A percentile compares a stretch with the other conserved stretches of the same genome.
Conservation (phyloP, 768 basidiomycete genomes). For the Dioszegia aurantiaca region DNA sequence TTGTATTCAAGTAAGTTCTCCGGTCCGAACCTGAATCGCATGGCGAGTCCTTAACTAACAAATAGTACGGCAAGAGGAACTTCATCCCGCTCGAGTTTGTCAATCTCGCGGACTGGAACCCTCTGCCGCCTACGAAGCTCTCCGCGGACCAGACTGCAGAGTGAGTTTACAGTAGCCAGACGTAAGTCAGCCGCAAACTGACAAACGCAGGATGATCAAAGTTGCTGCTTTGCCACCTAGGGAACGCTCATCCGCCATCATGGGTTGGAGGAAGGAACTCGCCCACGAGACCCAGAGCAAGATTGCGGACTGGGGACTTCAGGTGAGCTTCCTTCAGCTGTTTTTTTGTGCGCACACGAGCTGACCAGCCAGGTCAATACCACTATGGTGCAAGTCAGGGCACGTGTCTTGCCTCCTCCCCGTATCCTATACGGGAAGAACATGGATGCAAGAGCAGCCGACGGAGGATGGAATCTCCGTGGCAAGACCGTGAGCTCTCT, state of each 20-base stretch:
- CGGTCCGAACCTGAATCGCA: not conserved
- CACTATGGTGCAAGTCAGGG: conserved; percentile 38
- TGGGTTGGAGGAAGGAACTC: conserved; percentile 44
- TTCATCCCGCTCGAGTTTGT: conserved; percentile 51
- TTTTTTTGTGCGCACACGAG: not conserved
- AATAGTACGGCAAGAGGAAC: conserved; percentile 46
- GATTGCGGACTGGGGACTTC: conserved; percentile 48
- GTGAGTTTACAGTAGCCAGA: conserved; percentile 13
- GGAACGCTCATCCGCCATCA: conserved; percentile 20
- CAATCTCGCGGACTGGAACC: conserved; percentile 44
- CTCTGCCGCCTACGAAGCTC: conserved; percentile 45
- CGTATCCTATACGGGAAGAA: conserved; percentile 33
- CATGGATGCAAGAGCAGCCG: conserved; percentile 16
- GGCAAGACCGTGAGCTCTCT: conserved; percentile 34
- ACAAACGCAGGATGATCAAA: conserved; percentile 46
- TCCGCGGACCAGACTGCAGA: conserved; percentile 44
- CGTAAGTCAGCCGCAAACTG: not conserved
- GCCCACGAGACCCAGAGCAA: conserved; percentile 40
- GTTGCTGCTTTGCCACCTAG: conserved; percentile 33
- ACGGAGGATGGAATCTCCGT: conserved; percentile 47
- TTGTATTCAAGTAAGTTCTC: conserved; percentile 44
- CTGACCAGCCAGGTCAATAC: conserved; percentile 30
- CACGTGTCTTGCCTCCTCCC: conserved; percentile 46
- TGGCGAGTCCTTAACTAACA: not conserved
- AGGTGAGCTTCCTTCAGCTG: conserved; percentile 20